Percentiles rank a stretch among this genome's conserved stretches.
These are phyloP conservation scores for Apiotrichum porosum DNA, from an alignment of 1,284 basidiomycete species.

Conservation along the genomic window DNA sequence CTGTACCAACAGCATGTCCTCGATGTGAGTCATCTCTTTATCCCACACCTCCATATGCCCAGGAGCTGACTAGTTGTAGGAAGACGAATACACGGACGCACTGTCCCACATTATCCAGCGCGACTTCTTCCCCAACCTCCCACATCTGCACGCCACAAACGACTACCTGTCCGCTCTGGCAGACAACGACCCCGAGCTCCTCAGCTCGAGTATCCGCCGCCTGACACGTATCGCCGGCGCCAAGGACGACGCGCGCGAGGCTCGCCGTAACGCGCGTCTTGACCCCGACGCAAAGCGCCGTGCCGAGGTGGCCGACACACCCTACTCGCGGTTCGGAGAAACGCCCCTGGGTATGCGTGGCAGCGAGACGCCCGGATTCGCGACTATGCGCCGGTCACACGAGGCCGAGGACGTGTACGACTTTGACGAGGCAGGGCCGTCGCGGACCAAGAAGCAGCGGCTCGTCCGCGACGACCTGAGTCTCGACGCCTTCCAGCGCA, in stretches of 20 bases:
- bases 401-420: conserved; percentile 6
- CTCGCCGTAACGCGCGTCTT: conserved; percentile 4
- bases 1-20: conserved; percentile 43
- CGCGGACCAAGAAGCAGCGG: neutral
- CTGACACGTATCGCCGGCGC: conserved; percentile 58
- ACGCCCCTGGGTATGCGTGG: conserved; percentile 42
- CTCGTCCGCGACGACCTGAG: conserved; percentile 52
- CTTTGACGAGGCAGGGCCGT: conserved; percentile 9
- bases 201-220: conserved; percentile 66
- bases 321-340: conserved; percentile 3
- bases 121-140: conserved; percentile 93
- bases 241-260: conserved; percentile 24
- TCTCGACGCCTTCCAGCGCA: conserved; percentile 79
- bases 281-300: conserved; percentile 13
- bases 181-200: conserved; percentile 64
- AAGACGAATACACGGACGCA: conserved; percentile 89
- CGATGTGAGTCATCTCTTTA: conserved; percentile 31
- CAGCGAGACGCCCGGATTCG: conserved; percentile 37
- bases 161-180: conserved; percentile 72
- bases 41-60: too few relatives aligned
- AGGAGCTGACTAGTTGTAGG: too few relatives aligned
- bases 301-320: conserved; percentile 10
- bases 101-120: conserved; percentile 92
- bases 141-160: conserved; percentile 80
- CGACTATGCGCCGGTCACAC: conserved; percentile 10